These are phyloP conservation scores for Nelumbo lutea DNA, from an alignment of 164 flowering plant genomes.

Conservation along the genomic window DNA sequence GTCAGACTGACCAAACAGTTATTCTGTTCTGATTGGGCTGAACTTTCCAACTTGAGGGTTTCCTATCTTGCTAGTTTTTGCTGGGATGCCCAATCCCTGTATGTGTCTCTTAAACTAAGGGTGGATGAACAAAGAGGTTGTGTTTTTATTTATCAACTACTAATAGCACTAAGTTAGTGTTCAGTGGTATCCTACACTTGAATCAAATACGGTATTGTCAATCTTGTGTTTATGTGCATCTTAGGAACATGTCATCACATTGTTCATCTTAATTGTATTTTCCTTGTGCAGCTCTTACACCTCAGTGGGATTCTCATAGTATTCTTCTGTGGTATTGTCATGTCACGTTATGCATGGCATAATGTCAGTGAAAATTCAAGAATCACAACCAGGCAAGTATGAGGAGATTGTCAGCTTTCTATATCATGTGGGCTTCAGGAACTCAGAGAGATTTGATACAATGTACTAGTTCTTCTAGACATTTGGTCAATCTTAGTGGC, in stretches of 20 bases:
- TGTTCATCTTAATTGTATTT: background rate
- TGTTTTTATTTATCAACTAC: too few relatives aligned
- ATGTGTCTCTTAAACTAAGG: background rate
- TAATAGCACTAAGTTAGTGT: too few relatives aligned
- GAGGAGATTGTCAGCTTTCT: background rate
- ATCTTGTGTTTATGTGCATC: too few relatives aligned
- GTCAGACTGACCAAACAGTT: background rate
- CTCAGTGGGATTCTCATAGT: conserved; percentile 89
- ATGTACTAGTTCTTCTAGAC: too few relatives aligned
- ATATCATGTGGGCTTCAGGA: background rate
- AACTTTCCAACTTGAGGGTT: background rate
- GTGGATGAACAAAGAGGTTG: background rate
- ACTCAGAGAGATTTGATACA: background rate
- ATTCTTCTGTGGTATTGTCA: conserved; percentile 83
- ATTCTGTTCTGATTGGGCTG: background rate
- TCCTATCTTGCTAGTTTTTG: background rate
- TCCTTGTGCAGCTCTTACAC: conserved; percentile 51
- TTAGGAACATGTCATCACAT: background rate
- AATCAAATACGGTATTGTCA: too few relatives aligned
- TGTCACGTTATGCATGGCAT: conserved; percentile 97
- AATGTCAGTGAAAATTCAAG: conserved; percentile 77
- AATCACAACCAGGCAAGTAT: conserved; percentile 63
- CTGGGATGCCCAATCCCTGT: background rate
- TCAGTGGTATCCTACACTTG: too few relatives aligned
- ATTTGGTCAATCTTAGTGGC: background rate